Conservation (phyloP, 2,329 filamentous ascomycete genomes). For the Talaromyces albobiverticillius region DNA sequence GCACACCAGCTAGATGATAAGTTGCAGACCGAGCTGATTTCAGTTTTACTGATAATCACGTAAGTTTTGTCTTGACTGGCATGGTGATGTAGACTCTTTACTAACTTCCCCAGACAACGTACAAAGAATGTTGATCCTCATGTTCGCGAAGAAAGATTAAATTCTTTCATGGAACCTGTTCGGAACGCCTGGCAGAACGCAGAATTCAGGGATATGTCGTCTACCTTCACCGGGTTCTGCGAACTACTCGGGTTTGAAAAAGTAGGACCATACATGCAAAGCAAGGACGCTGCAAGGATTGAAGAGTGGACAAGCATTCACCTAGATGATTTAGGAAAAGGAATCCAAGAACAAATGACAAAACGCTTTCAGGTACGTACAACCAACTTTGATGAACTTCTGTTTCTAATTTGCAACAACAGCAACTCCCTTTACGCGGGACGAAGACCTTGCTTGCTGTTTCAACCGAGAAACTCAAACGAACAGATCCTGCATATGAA, state of each 20-base stretch:
- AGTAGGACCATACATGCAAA: constrained; percentile 74
- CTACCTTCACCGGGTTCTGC: constrained; percentile 76
- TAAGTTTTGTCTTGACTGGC: constrained; percentile 35
- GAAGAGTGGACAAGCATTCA: constrained; percentile 77
- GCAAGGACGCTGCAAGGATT: constrained; percentile 69
- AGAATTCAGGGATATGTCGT: constrained; percentile 65
- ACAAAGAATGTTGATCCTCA: constrained; percentile 69
- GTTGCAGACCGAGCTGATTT: constrained; percentile 78
- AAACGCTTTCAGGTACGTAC: constrained; percentile 21
- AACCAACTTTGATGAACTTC: constrained; percentile 4
- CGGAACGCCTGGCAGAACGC: constrained; percentile 75
- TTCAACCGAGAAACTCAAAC: constrained; percentile 84
- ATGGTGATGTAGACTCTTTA: constrained; percentile 13
- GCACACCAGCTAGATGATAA: constrained; percentile 74
- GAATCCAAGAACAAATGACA: constrained; percentile 74
- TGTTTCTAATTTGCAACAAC: constrained; percentile 12
- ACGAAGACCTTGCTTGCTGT: constrained; percentile 92
- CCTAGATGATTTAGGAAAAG: constrained; percentile 75
- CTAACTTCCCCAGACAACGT: constrained; percentile 62
- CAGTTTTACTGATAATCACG: constrained; percentile 92
- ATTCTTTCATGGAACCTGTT: constrained; percentile 78
- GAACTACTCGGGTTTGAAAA: constrained; percentile 73
- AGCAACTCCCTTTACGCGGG: constrained; percentile 73
- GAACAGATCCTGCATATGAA: constrained; percentile 68
- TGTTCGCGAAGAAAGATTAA: constrained; percentile 69